These are phyloP conservation scores for Dendrostoma leiphaemia DNA, from an alignment of 2,329 filamentous ascomycete species.

Conservation along the genomic window DNA sequence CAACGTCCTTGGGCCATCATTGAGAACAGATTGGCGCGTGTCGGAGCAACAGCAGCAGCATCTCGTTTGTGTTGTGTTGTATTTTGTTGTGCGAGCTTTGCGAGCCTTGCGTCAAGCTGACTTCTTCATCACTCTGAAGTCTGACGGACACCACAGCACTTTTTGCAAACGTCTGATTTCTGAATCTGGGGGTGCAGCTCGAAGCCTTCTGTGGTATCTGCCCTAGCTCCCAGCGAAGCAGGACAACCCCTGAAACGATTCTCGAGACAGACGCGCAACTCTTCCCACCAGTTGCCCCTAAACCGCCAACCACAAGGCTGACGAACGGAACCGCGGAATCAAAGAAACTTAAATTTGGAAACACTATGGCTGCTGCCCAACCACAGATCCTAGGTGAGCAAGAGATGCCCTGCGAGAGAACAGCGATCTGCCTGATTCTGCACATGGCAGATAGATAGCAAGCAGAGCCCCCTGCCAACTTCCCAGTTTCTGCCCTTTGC, in stretches of 20 bases:
- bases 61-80: constrained; percentile 3
- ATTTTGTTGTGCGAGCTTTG: background rate
- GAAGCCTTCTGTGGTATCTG: background rate
- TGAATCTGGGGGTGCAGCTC: no score
- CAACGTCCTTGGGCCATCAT: background rate
- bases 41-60: no score
- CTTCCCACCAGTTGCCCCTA: constrained; percentile 12
- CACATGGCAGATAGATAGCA: background rate
- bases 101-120: no score
- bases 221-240: background rate
- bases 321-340: no score
- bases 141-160: no score
- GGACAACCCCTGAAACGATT: constrained; percentile 13
- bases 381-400: constrained; percentile 16
- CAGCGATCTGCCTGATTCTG: constrained; percentile 6
- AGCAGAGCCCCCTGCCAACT: background rate
- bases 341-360: constrained; percentile 1
- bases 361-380: constrained; percentile 17
- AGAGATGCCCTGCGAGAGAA: constrained; percentile 4
- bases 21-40: constrained; percentile 5
- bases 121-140: background rate
- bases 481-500: background rate
- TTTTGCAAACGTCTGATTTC: no score
- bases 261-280: constrained; percentile 11
- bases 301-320: background rate